Base-by-base conservation (phyloP, 2,329 filamentous ascomycete genomes). In the Rhexocercosporidium sp. region DNA sequence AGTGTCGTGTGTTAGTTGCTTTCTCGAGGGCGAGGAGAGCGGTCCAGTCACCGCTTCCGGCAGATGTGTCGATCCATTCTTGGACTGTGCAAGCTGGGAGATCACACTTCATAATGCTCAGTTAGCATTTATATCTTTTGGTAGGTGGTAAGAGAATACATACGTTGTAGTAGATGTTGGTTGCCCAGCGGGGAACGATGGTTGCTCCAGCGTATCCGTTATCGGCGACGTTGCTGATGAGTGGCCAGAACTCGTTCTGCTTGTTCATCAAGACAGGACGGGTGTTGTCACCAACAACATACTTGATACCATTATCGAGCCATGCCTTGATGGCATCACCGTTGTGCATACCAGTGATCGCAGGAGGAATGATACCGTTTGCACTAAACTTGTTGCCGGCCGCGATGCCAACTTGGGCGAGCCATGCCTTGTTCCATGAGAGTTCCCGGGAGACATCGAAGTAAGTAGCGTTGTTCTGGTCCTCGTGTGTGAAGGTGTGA, bases 221-320 rank as follows among this genome's bases (percentile, higher is more conserved):
- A 12, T 69, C 73, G 0, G 76, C 80, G 0, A 82, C 80, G 3
- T 79, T 88, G 59, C 82, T 85, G 59, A 82, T 85, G 41, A 86
- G 80, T 0, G 86, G 84, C 82, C 85, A 88, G 77, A 85, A 86
- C 16, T 77, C 72, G 63, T 74, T 73, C 61, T 67, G 46, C 68
- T 73, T 49, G 74, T 88, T 89, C 66, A 85, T 76, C 7, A 90
- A 79, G 3, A 79, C 77, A 0, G 86, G 79, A 9, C 87, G 82
- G 2, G 87, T 89, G 77, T 89, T 90, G 75, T 90, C 87, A 44
- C 87, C 87, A n/a, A 90, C 86, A 60, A 85, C 86, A 70, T 86
- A 84, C 20, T 76, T 79, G 70, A 89, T 85, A n/a, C 86, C 86
- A 66, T 86, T 86, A 53, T 87, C 85, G 72, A 80, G 80, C 86